Evolutionary conservation across 345 rosid genomes (phyloP).

Genomic region (Trapa bicornis): DNA sequence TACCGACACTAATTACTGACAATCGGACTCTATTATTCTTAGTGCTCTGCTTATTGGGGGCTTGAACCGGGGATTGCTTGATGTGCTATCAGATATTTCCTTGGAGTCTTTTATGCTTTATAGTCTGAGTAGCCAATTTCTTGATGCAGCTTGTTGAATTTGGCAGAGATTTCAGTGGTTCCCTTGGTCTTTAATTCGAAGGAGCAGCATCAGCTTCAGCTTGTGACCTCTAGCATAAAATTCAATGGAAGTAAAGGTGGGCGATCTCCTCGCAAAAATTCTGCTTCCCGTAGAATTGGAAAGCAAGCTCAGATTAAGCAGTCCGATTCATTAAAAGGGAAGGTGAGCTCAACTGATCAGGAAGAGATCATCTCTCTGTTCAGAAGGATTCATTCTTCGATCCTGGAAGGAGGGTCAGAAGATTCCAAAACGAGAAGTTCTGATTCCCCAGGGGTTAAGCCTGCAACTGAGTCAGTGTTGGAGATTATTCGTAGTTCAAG

Average conservation of each 20-base stretch:
- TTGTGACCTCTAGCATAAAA: constrained; percentile 13
- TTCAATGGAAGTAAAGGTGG: constrained; percentile 20
- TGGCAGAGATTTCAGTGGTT: constrained; percentile 49
- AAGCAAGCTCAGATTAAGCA: constrained; percentile 8
- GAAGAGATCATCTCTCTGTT: constrained; percentile 42
- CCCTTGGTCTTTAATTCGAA: constrained; percentile 9
- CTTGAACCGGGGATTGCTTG: neutral
- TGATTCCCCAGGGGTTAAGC: constrained; percentile 10
- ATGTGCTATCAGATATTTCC: neutral
- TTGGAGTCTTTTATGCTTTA: neutral
- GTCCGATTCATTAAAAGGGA: constrained; percentile 7
- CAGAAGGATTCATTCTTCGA: constrained; percentile 44
- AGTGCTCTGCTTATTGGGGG: neutral
- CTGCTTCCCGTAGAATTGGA: constrained; percentile 10
- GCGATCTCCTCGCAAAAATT: constrained; percentile 13
- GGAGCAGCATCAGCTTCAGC: constrained; percentile 1
- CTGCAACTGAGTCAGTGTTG: constrained; percentile 24
- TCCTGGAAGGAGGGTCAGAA: constrained; percentile 25
- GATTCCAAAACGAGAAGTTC: constrained; percentile 6
- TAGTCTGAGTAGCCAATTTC: constrained; percentile 29
- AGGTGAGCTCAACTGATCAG: constrained; percentile 20
- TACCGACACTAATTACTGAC: neutral
- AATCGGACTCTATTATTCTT: neutral
- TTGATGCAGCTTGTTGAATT: constrained; percentile 60
- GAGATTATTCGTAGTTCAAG: constrained; percentile 25